Percentiles rank a stretch among this genome's conserved stretches.
Conservation (phyloP, 1,139 yeast genomes). For the Dujonia santamariae region DNA sequence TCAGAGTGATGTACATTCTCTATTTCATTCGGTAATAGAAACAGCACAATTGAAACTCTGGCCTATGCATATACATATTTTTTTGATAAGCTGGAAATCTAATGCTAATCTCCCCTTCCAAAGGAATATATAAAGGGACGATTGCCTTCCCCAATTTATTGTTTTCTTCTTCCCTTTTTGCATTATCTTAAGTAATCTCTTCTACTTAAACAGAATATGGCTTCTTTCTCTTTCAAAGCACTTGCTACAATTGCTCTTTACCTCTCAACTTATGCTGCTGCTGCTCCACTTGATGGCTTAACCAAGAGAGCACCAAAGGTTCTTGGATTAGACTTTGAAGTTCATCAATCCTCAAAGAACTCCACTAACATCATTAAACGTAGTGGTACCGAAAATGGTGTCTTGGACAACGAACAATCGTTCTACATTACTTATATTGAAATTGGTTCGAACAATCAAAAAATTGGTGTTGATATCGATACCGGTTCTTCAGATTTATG, state of each 20-base stretch:
- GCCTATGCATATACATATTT: too few species aligned
- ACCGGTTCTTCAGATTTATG: conserved; percentile 11
- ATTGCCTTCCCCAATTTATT: too few species aligned
- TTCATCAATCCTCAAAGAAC: not conserved
- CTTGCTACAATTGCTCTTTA: conserved; percentile 3
- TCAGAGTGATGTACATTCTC: too few species aligned
- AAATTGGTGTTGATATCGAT: conserved; percentile 17
- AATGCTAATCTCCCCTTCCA: too few species aligned
- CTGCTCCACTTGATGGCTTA: conserved; percentile 8
- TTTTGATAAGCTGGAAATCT: too few species aligned
- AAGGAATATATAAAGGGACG: too few species aligned
- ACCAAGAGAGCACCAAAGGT: conserved; percentile 8
- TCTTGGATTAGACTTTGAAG: conserved; percentile 8
- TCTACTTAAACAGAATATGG: conserved; percentile 3
- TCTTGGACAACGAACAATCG: not conserved
- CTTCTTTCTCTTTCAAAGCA: conserved; percentile 2
- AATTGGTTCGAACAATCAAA: conserved; percentile 33
- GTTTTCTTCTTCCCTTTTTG: too few species aligned
- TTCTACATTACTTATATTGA: conserved; percentile 7
- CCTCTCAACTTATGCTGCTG: not conserved
- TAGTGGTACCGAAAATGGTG: conserved; percentile 1
- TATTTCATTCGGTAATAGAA: too few species aligned
- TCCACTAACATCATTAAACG: not conserved
- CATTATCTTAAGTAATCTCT: too few species aligned
- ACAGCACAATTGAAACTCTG: too few species aligned